Conservation (phyloP, 1,284 basidiomycete genomes). For the Apiotrichum mycotoxinovorans region DNA sequence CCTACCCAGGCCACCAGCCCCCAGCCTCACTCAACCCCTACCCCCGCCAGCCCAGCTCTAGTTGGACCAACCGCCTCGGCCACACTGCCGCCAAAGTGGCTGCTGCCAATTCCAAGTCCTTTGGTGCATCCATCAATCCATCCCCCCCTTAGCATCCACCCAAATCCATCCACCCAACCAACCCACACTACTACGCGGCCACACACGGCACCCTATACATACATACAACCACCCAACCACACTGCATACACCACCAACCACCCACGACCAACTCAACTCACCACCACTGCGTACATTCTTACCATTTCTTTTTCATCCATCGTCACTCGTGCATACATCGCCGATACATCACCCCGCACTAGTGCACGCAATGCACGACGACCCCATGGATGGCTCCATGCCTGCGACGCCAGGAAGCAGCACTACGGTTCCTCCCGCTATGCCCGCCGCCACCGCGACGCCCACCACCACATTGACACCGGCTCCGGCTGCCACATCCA, state of each 20-base stretch:
- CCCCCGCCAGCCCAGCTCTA: no score
- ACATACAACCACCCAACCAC: no score
- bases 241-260: not conserved
- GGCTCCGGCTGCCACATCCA: not conserved
- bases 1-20: no score
- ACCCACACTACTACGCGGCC: no score
- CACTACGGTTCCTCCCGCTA: not conserved
- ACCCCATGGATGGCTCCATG: conserved; percentile 7
- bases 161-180: no score
- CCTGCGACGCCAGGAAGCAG: not conserved
- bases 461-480: not conserved
- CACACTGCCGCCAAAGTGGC: no score
- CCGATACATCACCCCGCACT: not conserved
- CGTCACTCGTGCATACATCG: not conserved
- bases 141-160: no score
- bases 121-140: no score
- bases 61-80: no score
- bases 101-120: no score
- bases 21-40: no score
- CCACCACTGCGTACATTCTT: not conserved
- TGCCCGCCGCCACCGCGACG: not conserved
- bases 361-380: conserved; percentile 3
- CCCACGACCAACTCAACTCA: not conserved
- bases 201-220: no score
- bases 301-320: not conserved